phyloP scores from a whole-genome alignment of 768 basidiomycete genomes.

The Podaxis mareebaensis region DNA sequence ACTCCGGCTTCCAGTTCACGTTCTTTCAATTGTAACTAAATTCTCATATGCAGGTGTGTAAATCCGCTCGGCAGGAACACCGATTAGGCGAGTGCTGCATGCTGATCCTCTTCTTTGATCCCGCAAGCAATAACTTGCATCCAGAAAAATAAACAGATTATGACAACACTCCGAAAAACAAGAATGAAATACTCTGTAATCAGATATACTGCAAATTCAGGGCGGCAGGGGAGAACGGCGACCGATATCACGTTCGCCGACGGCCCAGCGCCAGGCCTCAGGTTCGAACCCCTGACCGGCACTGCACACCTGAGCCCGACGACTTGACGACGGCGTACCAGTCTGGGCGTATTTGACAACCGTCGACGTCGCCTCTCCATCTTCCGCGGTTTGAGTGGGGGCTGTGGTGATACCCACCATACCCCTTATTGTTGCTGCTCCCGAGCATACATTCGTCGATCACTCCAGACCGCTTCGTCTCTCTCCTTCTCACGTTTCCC shows the following conservation, averaged over 20 bases:
- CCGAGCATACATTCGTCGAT: conserved; percentile 7
- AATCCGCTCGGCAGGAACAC: neutral
- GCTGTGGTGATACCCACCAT: conserved; percentile 10
- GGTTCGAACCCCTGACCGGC: too few relatives aligned
- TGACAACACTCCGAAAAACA: neutral
- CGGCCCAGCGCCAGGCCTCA: too few relatives aligned
- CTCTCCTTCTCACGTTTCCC: conserved; percentile 21
- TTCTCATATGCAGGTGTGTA: neutral
- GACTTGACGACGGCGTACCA: neutral
- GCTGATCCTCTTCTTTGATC: neutral
- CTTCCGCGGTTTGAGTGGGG: conserved; percentile 6
- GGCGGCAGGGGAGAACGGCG: neutral
- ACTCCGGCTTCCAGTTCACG: neutral
- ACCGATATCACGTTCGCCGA: too few relatives aligned
- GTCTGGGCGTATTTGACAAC: neutral
- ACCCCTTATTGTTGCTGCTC: conserved; percentile 22
- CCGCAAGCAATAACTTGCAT: neutral
- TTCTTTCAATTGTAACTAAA: neutral
- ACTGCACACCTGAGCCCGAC: neutral
- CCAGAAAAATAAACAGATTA: neutral
- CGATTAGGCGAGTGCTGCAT: neutral
- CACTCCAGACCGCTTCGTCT: conserved; percentile 19
- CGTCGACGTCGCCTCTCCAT: neutral
- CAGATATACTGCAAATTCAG: too few relatives aligned
- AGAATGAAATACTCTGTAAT: neutral